These are phyloP conservation scores for Apiospora sp. DNA, from an alignment of 2,329 filamentous ascomycete species.

Conservation along the genomic window DNA sequence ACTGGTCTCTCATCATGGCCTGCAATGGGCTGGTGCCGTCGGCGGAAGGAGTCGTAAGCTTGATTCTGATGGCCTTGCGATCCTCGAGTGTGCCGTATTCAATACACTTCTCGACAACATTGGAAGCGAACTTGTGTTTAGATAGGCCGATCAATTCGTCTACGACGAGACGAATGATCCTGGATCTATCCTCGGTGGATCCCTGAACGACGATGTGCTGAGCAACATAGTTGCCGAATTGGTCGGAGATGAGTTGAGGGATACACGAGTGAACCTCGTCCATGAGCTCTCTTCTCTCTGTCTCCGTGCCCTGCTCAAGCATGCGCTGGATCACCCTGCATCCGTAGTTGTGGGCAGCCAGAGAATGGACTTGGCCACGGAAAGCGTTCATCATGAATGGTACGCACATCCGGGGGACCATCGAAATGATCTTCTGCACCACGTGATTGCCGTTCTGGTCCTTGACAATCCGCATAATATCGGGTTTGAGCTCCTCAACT, in stretches of 20 bases:
- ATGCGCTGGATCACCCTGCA: conserved; percentile 94
- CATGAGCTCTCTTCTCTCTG: conserved; percentile 76
- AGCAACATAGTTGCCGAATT: conserved; percentile 95
- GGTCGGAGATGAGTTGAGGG: conserved; percentile 78
- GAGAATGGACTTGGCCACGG: conserved; percentile 73
- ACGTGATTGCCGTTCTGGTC: conserved; percentile 97
- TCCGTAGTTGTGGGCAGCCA: conserved; percentile 84
- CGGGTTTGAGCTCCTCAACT: conserved; percentile 80
- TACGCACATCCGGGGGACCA: conserved; percentile 79
- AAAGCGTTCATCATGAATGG: conserved; percentile 87
- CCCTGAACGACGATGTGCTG: conserved; percentile 90
- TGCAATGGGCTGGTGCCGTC: conserved; percentile 76
- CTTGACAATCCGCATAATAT: conserved; percentile 80
- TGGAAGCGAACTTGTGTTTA: conserved; percentile 96
- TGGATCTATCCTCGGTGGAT: conserved; percentile 72
- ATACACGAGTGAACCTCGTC: conserved; percentile 80
- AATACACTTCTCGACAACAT: conserved; percentile 95
- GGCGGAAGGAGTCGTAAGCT: conserved; percentile 65
- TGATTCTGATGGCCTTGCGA: conserved; percentile 71
- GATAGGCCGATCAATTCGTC: conserved; percentile 77
- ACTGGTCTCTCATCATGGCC: conserved; percentile 86
- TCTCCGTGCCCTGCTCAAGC: conserved; percentile 80
- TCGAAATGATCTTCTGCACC: conserved; percentile 90
- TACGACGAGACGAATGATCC: conserved; percentile 78
- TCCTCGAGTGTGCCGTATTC: conserved; percentile 74